These are phyloP conservation scores for Coemansia sp. DNA, from an alignment of 192 early-diverging fungal genomes.

Conservation along the genomic window DNA sequence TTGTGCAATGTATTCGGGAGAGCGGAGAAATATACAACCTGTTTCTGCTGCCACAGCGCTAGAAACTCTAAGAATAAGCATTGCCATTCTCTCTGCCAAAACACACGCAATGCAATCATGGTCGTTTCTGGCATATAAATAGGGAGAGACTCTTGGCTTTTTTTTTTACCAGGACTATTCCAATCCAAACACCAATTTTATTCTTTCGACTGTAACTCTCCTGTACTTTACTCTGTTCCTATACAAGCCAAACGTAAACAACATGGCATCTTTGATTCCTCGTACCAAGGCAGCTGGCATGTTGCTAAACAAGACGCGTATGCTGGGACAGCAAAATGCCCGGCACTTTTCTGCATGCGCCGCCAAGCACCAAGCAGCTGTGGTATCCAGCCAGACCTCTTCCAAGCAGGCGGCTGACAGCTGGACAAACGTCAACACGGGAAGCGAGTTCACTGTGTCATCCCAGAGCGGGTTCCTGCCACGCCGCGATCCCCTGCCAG, in stretches of 20 bases:
- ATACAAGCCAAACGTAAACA: neutral
- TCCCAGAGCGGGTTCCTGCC: conserved; percentile 59
- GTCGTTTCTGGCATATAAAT: too few species aligned
- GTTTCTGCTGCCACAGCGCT: too few species aligned
- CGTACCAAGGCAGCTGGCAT: neutral
- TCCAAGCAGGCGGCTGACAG: neutral
- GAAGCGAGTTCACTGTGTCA: conserved; percentile 52
- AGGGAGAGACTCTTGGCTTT: too few species aligned
- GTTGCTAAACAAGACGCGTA: neutral
- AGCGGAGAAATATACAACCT: neutral
- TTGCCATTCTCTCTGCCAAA: too few species aligned
- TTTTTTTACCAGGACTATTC: too few species aligned
- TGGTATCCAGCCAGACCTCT: neutral
- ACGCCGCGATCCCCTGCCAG: conserved; percentile 64
- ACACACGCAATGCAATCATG: too few species aligned
- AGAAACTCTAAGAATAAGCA: neutral
- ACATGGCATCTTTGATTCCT: conserved; percentile 1
- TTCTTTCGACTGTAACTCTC: neutral
- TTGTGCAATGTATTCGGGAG: neutral
- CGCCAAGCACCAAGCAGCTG: neutral
- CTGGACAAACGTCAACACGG: conserved; percentile 31
- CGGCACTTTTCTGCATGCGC: neutral
- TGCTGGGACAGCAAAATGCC: neutral
- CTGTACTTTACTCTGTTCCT: neutral
- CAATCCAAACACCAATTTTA: too few species aligned